phyloP scores from a whole-genome alignment of 2,329 filamentous ascomycete genomes.

The Alternaria sp. region DNA sequence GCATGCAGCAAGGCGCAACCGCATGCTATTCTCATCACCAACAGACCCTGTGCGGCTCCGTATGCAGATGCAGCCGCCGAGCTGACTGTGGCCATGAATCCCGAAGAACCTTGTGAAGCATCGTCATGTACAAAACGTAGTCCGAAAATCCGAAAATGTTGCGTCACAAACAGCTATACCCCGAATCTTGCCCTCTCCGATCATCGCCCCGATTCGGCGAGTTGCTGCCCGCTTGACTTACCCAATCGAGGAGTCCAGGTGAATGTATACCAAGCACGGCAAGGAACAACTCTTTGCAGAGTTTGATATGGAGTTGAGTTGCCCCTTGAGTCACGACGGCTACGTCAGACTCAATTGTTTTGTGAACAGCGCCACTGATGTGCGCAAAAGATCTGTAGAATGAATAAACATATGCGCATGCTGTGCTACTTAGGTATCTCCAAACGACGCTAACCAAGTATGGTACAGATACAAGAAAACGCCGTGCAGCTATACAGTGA shows the following conservation, averaged over 20 bases:
- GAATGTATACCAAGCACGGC: conserved; percentile 2
- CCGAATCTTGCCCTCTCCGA: conserved; percentile 12
- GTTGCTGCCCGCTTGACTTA: conserved; percentile 23
- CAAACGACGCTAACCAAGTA: conserved; percentile 16
- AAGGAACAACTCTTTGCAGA: conserved; percentile 4
- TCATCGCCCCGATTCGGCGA: conserved; percentile 11
- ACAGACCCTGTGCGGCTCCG: neutral
- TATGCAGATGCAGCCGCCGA: neutral
- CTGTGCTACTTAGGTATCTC: conserved; percentile 23
- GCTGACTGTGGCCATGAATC: neutral
- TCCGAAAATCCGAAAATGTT: neutral
- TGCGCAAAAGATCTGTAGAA: neutral
- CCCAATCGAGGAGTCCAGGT: conserved; percentile 13
- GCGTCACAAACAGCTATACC: conserved; percentile 1
- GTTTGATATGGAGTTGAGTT: neutral
- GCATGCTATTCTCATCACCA: neutral
- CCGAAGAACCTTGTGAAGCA: neutral
- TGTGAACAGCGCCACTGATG: neutral
- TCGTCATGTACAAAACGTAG: neutral
- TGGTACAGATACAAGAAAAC: conserved; percentile 17
- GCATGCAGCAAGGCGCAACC: neutral
- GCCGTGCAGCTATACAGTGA: conserved; percentile 14
- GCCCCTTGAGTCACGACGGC: conserved; percentile 1
- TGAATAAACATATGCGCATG: conserved; percentile 7
- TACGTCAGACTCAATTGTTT: neutral